A percentile compares a stretch with the other conserved stretches of the same genome.
These are phyloP conservation scores for Teratosphaeria gauchensis DNA, from an alignment of 2,329 filamentous ascomycete genomes.

Conservation along the genomic window DNA sequence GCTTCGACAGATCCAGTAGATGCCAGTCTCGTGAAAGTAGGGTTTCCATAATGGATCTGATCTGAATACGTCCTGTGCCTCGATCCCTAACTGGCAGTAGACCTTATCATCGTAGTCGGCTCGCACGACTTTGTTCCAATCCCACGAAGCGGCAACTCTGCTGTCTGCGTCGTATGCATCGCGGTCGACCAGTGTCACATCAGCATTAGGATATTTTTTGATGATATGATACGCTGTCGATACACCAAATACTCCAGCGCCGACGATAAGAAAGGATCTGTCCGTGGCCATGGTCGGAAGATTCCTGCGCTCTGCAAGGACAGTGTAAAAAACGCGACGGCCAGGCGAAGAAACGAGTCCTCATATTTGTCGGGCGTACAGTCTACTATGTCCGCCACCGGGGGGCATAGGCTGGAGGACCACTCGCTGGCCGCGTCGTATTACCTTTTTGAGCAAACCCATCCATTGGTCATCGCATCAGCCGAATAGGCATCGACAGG, in stretches of 20 bases:
- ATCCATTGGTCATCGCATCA: not conserved
- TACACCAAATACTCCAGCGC: constrained; percentile 36
- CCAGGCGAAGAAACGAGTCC: too few relatives aligned
- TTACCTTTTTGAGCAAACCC: not conserved
- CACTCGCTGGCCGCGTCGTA: not conserved
- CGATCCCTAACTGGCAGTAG: constrained; percentile 56
- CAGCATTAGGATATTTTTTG: constrained; percentile 31
- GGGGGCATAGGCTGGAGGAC: not conserved
- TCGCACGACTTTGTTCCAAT: constrained; percentile 64
- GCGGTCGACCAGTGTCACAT: constrained; percentile 32
- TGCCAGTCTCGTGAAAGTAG: constrained; percentile 44
- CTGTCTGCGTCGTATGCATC: constrained; percentile 24
- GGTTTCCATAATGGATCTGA: constrained; percentile 47
- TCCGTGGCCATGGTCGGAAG: not conserved
- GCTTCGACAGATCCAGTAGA: constrained; percentile 39
- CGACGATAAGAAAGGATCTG: constrained; percentile 19
- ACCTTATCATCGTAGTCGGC: constrained; percentile 57
- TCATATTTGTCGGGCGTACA: too few relatives aligned
- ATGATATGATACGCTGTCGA: constrained; percentile 49
- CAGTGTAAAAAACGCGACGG: not conserved
- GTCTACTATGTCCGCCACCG: too few relatives aligned
- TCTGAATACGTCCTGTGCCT: constrained; percentile 55
- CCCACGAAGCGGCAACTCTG: constrained; percentile 53
- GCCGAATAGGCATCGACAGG: not conserved
- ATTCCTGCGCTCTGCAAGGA: not conserved